Evolutionary conservation across 495 filamentous ascomycete species (phyloP).

Genomic region (Saxophila tyrrhenica): DNA sequence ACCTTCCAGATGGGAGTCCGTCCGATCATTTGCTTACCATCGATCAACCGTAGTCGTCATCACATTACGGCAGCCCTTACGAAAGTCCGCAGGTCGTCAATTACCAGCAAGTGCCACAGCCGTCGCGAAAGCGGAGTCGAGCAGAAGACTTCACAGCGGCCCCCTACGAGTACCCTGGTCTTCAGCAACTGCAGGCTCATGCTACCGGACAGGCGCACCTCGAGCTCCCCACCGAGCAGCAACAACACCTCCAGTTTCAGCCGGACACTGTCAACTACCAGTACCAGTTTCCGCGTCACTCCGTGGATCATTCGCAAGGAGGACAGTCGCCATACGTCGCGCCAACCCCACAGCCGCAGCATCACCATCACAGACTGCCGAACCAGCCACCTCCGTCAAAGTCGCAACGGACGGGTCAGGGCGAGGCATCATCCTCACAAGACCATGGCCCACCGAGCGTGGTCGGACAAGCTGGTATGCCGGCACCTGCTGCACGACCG

Average conservation of each 20-base stretch:
- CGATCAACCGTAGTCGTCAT: slow-evolving; percentile 11
- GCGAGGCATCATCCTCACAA: slow-evolving; percentile 14
- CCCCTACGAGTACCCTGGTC: slow-evolving; percentile 17
- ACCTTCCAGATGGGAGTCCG: no score
- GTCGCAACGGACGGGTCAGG: slow-evolving; percentile 35
- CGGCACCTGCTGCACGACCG: slow-evolving; percentile 59
- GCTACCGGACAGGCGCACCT: slow-evolving; percentile 14
- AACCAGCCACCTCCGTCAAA: slow-evolving; percentile 44
- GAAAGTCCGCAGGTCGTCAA: slow-evolving; percentile 12
- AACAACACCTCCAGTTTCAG: slow-evolving; percentile 26
- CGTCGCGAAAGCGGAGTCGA: slow-evolving; percentile 9
- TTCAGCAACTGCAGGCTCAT: slow-evolving; percentile 22
- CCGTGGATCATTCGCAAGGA: slow-evolving; percentile 9
- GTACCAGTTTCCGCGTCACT: slow-evolving; percentile 2
- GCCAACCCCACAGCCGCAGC: slow-evolving; percentile 29
- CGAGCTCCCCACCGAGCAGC: slow-evolving; percentile 25
- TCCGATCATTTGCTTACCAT: no score
- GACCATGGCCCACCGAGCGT: slow-evolving; percentile 51
- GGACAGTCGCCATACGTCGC: slow-evolving; percentile 12
- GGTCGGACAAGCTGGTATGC: slow-evolving; percentile 76
- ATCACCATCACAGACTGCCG: slow-evolving; percentile 66
- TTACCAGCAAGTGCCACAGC: slow-evolving; percentile 2
- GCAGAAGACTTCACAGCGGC: slow-evolving; percentile 3
- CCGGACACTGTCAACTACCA: slow-evolving; percentile 1
- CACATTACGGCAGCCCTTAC: slow-evolving; percentile 14